These are phyloP conservation scores for Diaporthe humulicola DNA, from an alignment of 2,329 filamentous ascomycete genomes.

Conservation along the genomic window DNA sequence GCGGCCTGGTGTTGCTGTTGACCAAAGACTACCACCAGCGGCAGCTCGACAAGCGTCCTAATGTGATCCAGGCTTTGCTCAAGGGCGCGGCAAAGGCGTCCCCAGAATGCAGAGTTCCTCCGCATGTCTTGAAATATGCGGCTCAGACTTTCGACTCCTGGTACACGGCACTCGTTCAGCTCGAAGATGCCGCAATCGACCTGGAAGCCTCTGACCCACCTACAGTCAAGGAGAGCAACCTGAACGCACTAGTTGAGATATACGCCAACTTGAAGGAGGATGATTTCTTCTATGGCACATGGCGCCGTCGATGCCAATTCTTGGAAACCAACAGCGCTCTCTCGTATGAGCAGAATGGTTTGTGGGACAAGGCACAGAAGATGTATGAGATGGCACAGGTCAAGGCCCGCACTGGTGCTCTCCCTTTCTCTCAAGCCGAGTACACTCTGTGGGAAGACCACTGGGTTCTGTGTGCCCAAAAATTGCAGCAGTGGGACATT, in stretches of 20 bases:
- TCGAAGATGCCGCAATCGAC: conserved; percentile 89
- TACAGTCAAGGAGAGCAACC: conserved; percentile 89
- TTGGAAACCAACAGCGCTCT: conserved; percentile 97
- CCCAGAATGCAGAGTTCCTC: conserved; percentile 91
- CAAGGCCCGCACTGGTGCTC: conserved; percentile 94
- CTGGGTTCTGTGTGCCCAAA: conserved; percentile 97
- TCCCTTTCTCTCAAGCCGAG: conserved; percentile 95
- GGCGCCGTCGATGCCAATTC: conserved; percentile 94
- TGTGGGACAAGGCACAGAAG: conserved; percentile 99
- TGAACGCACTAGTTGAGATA: conserved; percentile 94
- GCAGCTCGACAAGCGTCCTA: conserved; percentile 94
- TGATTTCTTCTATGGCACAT: conserved; percentile 97
- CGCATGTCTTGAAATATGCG: conserved; percentile 95
- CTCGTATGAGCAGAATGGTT: conserved; percentile 98
- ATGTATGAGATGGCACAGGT: conserved; percentile 98
- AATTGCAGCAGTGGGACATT: conserved; percentile 99
- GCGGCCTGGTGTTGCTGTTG: conserved; percentile 88
- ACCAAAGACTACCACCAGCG: conserved; percentile 96
- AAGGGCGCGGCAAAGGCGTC: conserved; percentile 87
- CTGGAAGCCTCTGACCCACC: conserved; percentile 85
- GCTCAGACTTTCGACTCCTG: conserved; percentile 95
- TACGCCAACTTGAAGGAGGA: conserved; percentile 94
- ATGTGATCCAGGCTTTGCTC: conserved; percentile 92
- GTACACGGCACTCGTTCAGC: conserved; percentile 93
- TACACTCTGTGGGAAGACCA: conserved; percentile 99